Conservation (phyloP, 2,329 filamentous ascomycete genomes). For the Penicillium paneum region DNA sequence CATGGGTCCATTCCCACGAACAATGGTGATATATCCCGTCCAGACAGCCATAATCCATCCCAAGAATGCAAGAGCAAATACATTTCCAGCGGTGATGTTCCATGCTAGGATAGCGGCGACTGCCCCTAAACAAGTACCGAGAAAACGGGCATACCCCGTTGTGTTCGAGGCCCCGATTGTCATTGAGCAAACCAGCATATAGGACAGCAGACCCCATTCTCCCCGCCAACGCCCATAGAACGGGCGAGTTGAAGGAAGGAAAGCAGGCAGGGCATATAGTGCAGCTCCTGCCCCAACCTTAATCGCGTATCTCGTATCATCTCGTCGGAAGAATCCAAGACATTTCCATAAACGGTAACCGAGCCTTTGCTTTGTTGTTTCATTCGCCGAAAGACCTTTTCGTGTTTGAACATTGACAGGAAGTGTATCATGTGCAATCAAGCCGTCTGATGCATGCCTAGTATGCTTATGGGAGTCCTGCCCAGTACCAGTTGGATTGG, state of each 20-base stretch:
- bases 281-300: slow-evolving; percentile 91
- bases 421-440: slow-evolving; percentile 8
- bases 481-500: too few relatives aligned
- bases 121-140: slow-evolving; percentile 81
- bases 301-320: slow-evolving; percentile 74
- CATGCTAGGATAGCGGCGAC: slow-evolving; percentile 72
- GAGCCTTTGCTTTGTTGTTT: slow-evolving; percentile 28
- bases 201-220: slow-evolving; percentile 94
- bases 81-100: slow-evolving; percentile 71
- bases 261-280: slow-evolving; percentile 84
- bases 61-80: slow-evolving; percentile 70
- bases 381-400: slow-evolving; percentile 2
- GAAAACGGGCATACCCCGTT: slow-evolving; percentile 79
- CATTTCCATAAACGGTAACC: slow-evolving; percentile 43
- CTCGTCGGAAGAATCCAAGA: slow-evolving; percentile 57
- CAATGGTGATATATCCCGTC: slow-evolving; percentile 88
- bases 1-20: slow-evolving; percentile 78
- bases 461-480: not conserved
- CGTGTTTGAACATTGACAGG: slow-evolving; percentile 5
- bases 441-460: slow-evolving; percentile 7
- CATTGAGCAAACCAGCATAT: slow-evolving; percentile 98
- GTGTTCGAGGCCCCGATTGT: slow-evolving; percentile 95
- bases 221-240: slow-evolving; percentile 85
- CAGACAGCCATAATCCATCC: slow-evolving; percentile 77
- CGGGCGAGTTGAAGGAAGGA: slow-evolving; percentile 72